Conservation (phyloP, 768 basidiomycete species). For the Phylloporus sp. region DNA sequence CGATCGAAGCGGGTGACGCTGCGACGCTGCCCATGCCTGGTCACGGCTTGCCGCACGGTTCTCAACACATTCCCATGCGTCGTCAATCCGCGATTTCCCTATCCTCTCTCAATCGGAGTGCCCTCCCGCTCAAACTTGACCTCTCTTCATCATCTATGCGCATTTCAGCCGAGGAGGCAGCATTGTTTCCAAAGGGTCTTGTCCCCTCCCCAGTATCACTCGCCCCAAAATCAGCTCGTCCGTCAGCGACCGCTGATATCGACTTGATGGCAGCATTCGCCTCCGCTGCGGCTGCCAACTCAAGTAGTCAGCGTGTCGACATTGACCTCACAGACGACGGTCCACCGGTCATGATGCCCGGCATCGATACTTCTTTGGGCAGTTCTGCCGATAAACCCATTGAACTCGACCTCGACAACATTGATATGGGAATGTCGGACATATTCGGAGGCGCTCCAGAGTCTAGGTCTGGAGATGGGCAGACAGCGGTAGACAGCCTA, state of each 20-base stretch:
- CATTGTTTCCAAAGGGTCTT: slow-evolving; percentile 53
- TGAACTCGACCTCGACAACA: slow-evolving; percentile 66
- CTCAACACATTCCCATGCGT: slow-evolving; percentile 36
- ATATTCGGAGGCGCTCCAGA: slow-evolving; percentile 48
- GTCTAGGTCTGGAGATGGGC: slow-evolving; percentile 31
- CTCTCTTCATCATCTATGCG: slow-evolving; percentile 65
- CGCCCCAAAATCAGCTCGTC: slow-evolving; percentile 72
- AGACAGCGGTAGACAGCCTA: slow-evolving; percentile 39
- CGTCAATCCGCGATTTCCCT: slow-evolving; percentile 76
- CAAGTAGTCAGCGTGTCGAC: slow-evolving; percentile 34
- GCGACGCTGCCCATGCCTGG: slow-evolving; percentile 23
- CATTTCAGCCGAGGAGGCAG: slow-evolving; percentile 58
- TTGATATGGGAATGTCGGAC: slow-evolving; percentile 57
- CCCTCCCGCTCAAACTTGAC: slow-evolving; percentile 73
- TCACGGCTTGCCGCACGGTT: slow-evolving; percentile 33
- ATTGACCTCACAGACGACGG: slow-evolving; percentile 54
- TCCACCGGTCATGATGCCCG: slow-evolving; percentile 23
- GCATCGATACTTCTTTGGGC: slow-evolving; percentile 39
- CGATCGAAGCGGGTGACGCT: slow-evolving; percentile 16
- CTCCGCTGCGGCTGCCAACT: slow-evolving; percentile 34
- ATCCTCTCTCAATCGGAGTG: slow-evolving; percentile 70
- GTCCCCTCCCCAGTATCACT: slow-evolving; percentile 72
- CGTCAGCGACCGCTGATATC: slow-evolving; percentile 49
- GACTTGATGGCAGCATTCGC: slow-evolving; percentile 65
- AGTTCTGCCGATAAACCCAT: slow-evolving; percentile 77